These are phyloP conservation scores for Massariosphaeria phaeospora DNA, from an alignment of 495 filamentous ascomycete genomes.

Conservation along the genomic window DNA sequence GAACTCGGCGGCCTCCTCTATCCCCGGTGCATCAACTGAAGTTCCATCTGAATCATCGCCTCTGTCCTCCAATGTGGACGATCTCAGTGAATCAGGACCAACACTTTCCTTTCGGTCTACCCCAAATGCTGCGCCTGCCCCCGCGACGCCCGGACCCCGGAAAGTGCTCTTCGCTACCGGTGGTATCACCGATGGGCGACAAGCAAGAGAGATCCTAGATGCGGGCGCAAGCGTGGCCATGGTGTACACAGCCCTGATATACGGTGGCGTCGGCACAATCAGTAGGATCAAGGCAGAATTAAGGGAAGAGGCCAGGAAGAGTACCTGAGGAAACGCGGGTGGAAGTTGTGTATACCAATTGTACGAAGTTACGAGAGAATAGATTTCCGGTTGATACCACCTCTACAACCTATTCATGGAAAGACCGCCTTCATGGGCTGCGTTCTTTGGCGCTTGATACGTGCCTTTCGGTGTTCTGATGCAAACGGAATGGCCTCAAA, in stretches of 20 bases:
- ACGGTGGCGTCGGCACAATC: constrained; percentile 79
- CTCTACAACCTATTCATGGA: no score
- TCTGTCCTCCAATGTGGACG: constrained; percentile 8
- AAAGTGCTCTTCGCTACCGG: constrained; percentile 92
- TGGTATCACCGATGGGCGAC: constrained; percentile 77
- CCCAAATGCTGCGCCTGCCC: constrained; percentile 7
- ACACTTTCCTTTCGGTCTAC: neutral
- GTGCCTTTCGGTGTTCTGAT: no score
- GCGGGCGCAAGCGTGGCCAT: constrained; percentile 84
- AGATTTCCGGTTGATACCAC: no score
- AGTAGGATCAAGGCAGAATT: constrained; percentile 85
- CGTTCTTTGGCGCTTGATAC: no score
- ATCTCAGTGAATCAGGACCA: constrained; percentile 12
- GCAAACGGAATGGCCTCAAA: no score
- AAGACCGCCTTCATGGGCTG: no score
- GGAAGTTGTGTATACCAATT: neutral
- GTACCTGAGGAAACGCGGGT: no score
- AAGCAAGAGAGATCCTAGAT: constrained; percentile 71
- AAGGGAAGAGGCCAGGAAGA: constrained; percentile 47
- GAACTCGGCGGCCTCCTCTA: neutral
- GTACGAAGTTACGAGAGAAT: no score
- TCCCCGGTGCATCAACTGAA: neutral
- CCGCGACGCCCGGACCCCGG: neutral
- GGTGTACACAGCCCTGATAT: constrained; percentile 72
- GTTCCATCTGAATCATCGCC: neutral